Evolutionary conservation across 2,329 filamentous ascomycete genomes (phyloP).

Genomic region (Scedosporium apiospermum): DNA sequence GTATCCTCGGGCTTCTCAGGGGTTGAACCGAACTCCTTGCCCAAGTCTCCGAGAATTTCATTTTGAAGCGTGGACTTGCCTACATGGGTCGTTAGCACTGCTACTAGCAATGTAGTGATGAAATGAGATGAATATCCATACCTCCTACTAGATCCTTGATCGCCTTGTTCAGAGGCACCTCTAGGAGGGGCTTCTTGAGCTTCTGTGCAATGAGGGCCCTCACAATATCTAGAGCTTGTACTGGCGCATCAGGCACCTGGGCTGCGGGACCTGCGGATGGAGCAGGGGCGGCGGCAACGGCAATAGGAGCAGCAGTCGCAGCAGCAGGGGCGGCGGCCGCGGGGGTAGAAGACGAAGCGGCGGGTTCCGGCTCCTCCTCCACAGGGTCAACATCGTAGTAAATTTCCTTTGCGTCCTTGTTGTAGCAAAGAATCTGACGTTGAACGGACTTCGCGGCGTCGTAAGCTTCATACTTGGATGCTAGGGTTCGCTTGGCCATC

Average conservation of each 20-base stretch:
- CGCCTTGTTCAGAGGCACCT: constrained; percentile 88
- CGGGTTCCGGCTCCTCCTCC: constrained; percentile 73
- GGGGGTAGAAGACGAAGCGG: constrained; percentile 36
- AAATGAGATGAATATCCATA: constrained; percentile 35
- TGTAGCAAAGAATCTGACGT: constrained; percentile 97
- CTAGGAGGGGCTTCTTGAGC: constrained; percentile 84
- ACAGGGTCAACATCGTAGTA: constrained; percentile 97
- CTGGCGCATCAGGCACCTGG: constrained; percentile 75
- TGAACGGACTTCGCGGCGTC: constrained; percentile 95
- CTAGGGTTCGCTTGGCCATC: constrained; percentile 93
- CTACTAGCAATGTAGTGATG: neutral
- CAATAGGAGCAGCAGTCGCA: constrained; percentile 42
- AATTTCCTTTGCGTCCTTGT: constrained; percentile 98
- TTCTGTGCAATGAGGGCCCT: constrained; percentile 90
- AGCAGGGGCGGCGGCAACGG: constrained; percentile 48
- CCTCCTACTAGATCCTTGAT: constrained; percentile 98
- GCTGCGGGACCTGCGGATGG: constrained; percentile 78
- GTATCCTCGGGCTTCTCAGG: constrained; percentile 98
- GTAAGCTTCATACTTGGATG: constrained; percentile 97
- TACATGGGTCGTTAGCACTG: constrained; percentile 23
- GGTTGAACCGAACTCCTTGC: constrained; percentile 96
- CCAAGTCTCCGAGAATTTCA: constrained; percentile 93
- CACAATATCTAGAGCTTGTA: constrained; percentile 82
- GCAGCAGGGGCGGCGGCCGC: constrained; percentile 43
- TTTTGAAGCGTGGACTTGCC: constrained; percentile 98